These are phyloP conservation scores for Erysimum pusillum DNA, from an alignment of 441 rosid species.

Conservation along the genomic window DNA sequence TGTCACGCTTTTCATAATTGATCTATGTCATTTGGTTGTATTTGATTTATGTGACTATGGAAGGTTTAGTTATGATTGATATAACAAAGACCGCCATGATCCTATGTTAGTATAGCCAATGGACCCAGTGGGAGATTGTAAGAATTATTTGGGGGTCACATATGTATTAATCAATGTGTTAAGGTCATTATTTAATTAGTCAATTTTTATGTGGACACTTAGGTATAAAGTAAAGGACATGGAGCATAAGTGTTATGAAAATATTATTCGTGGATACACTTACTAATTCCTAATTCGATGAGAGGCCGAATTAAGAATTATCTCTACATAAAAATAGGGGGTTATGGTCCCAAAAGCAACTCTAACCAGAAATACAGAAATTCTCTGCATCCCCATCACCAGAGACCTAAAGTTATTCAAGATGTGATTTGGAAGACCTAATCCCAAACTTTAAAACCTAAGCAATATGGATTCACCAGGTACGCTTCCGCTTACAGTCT, in stretches of 20 bases:
- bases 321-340: background rate
- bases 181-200: background rate
- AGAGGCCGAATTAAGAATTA: background rate
- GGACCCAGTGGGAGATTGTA: background rate
- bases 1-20: background rate
- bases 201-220: too few species aligned
- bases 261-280: too few species aligned
- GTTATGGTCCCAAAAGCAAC: background rate
- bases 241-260: too few species aligned
- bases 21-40: constrained; percentile 1
- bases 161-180: background rate
- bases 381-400: background rate
- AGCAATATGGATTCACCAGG: background rate
- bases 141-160: background rate
- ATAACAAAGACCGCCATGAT: too few species aligned
- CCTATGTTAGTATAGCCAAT: too few species aligned
- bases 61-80: background rate
- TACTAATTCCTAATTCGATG: background rate
- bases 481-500: background rate
- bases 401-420: background rate
- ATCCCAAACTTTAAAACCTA: background rate
- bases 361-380: background rate
- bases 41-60: background rate
- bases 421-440: background rate
- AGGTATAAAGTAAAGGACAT: too few species aligned